Evolutionary conservation across 805 yeast genomes (phyloP), one percentile per base, ranked within the genome.

Genomic region (Cyberlindnera maritima): DNA sequence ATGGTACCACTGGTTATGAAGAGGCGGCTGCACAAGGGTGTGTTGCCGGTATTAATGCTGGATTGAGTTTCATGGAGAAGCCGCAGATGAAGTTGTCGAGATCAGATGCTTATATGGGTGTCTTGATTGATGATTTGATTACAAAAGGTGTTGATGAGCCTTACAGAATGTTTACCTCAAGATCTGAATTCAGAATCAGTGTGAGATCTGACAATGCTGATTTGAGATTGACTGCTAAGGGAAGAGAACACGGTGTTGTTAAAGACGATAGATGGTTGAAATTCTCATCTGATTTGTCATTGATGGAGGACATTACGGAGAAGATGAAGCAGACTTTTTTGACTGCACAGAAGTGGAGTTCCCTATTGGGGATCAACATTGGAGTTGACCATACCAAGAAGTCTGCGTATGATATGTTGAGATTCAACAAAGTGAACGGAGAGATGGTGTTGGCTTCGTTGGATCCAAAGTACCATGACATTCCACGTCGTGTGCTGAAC

Each of bases 21-120:
- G 99, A 94, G 63, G 99, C 99, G 0, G 96, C 97, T 2, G 86
- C 98, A 0, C 99, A 94, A 61, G 99, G 99, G 1, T 75, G 89
- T 44, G 69, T 94, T 38, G 99, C 99, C 1, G 99, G 99, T 10
- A 83, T 91, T 34, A 94, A 94, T 64, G 97, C 99, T 0, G 97
- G 96, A 0, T 69, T 89, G 21, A 58, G 81, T 0, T 61, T 66
- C 12, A 60, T 58, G 28, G 61, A 62, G 9, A 58, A 65, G 23
- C 66, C 66, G 1, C 77, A 79, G 1, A 65, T 94, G 48, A 70
- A 70, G 23, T 57, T 94, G 12, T 75, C 79, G 7, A 72, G 99
- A 49, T 76, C 88, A 0, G 92, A 90, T 62, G 97, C 96, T 1
- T 91, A 88, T 58, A 76, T 88, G 45, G 99, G 99, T 1, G 96